A percentile compares a stretch with the other conserved stretches of the same genome.
phyloP scores from a whole-genome alignment of 305 asterid genomes.

The Ajuga reptans region DNA sequence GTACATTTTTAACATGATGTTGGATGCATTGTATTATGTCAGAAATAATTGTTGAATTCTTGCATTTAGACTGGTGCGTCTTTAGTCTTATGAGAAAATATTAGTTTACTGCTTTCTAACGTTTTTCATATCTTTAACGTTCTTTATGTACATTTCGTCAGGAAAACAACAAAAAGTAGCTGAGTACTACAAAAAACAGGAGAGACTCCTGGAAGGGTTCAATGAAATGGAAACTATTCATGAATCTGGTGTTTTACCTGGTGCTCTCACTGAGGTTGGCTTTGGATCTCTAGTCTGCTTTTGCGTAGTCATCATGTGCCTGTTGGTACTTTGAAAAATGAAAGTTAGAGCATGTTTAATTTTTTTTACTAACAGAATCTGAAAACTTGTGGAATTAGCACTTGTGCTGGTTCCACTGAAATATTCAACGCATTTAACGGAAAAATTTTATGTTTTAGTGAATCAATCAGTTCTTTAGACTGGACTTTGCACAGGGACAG shows the following conservation, averaged over 20 bases:
- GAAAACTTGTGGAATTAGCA: not conserved
- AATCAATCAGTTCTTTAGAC: not conserved
- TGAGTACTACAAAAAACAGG: constrained; percentile 76
- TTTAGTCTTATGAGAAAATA: not conserved
- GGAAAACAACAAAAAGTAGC: constrained; percentile 66
- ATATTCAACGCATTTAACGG: not conserved
- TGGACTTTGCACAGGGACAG: not conserved
- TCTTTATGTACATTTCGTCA: constrained; percentile 8
- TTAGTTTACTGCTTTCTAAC: not conserved
- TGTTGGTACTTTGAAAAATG: not conserved
- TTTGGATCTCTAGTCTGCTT: not conserved
- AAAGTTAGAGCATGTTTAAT: not conserved
- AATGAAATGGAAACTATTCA: constrained; percentile 78
- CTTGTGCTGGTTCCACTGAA: not conserved
- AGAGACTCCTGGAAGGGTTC: constrained; percentile 70
- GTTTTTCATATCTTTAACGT: not conserved
- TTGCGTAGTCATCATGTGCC: not conserved
- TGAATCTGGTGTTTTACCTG: constrained; percentile 54
- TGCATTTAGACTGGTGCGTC: not conserved
- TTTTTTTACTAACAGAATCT: not conserved
- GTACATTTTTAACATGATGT: not conserved
- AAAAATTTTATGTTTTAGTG: not conserved
- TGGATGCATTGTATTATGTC: not conserved
- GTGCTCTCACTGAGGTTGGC: constrained; percentile 56
- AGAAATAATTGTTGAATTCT: not conserved